Percentiles rank a stretch among this genome's conserved stretches.
These are phyloP conservation scores for Metschnikowia proteae DNA, from an alignment of 805 yeast species.

Conservation along the genomic window DNA sequence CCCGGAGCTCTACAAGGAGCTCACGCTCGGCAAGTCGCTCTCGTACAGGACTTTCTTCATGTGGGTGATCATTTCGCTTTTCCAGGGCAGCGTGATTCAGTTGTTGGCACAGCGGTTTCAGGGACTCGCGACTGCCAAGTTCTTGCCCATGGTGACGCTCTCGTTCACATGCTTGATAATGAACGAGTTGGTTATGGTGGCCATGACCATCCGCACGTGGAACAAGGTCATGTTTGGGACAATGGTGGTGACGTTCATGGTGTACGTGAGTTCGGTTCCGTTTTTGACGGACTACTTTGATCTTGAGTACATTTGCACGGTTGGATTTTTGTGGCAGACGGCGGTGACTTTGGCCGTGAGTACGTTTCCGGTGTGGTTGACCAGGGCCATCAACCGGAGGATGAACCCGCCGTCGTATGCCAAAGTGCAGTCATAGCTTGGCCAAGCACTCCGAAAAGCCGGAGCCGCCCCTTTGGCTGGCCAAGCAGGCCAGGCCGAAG, in stretches of 20 bases:
- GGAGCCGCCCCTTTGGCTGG: too few relatives aligned
- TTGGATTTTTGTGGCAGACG: conserved; percentile 67
- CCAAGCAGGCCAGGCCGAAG: too few relatives aligned
- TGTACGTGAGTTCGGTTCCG: conserved; percentile 76
- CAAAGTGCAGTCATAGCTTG: conserved; percentile 60
- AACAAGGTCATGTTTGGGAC: conserved; percentile 68
- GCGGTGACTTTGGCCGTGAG: conserved; percentile 63
- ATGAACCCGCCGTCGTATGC: conserved; percentile 95
- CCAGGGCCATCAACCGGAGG: conserved; percentile 67
- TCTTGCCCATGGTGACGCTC: conserved; percentile 77
- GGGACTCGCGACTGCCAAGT: conserved; percentile 51
- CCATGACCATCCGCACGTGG: conserved; percentile 91
- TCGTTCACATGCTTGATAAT: conserved; percentile 75
- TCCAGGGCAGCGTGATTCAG: conserved; percentile 86
- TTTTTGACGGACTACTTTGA: conserved; percentile 85
- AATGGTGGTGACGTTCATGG: conserved; percentile 62
- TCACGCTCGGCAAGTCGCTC: conserved; percentile 81
- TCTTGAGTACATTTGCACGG: conserved; percentile 53
- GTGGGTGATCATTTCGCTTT: conserved; percentile 87
- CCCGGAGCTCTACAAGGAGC: conserved; percentile 92
- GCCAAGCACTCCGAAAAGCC: too few relatives aligned
- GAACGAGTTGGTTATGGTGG: conserved; percentile 92
- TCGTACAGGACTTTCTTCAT: conserved; percentile 84
- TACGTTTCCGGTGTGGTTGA: conserved; percentile 85
- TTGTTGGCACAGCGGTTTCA: conserved; percentile 74